Evolutionary conservation across 345 rosid genomes (phyloP).

Genomic region (Eucalyptus pauciflora): DNA sequence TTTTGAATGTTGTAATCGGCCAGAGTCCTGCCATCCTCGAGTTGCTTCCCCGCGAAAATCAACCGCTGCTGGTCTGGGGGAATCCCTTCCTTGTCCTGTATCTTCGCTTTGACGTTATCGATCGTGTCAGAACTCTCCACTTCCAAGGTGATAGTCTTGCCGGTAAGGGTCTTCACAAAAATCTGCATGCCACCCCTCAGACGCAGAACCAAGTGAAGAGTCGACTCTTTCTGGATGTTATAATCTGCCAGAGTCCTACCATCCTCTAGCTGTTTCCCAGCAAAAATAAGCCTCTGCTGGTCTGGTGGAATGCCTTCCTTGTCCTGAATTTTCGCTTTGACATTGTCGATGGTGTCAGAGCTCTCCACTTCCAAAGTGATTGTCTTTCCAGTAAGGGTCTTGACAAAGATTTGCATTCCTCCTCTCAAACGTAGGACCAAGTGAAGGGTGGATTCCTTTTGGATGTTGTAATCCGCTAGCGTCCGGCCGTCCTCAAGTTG

Average conservation of each 20-base stretch:
- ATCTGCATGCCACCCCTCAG: slow-evolving; percentile 3
- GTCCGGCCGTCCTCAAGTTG: slow-evolving; percentile 9
- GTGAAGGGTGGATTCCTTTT: slow-evolving; percentile 12
- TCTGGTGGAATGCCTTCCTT: slow-evolving; percentile 10
- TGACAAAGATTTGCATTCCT: slow-evolving; percentile 20
- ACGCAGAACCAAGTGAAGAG: slow-evolving; percentile 4
- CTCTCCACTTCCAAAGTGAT: slow-evolving; percentile 14
- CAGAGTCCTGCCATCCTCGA: not conserved
- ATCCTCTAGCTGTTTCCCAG: slow-evolving; percentile 6
- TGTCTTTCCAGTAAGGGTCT: slow-evolving; percentile 9
- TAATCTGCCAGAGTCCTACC: slow-evolving; percentile 4
- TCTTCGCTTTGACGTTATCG: not conserved
- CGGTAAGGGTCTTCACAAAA: not conserved
- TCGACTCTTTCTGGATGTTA: slow-evolving; percentile 8
- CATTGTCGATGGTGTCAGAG: slow-evolving; percentile 4
- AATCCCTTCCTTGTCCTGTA: not conserved
- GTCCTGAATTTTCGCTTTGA: slow-evolving; percentile 6
- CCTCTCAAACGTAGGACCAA: slow-evolving; percentile 9
- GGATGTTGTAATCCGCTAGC: not conserved
- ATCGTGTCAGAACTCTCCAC: not conserved
- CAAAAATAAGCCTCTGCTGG: slow-evolving; percentile 4
- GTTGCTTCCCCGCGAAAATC: not conserved
- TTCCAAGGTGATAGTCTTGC: not conserved
- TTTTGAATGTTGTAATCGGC: slow-evolving; percentile 1
- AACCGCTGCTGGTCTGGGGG: not conserved